A percentile compares a stretch with the other conserved stretches of the same genome.
Evolutionary conservation across 2,329 filamentous ascomycete genomes (phyloP).

Genomic region (Neonectria hederae): DNA sequence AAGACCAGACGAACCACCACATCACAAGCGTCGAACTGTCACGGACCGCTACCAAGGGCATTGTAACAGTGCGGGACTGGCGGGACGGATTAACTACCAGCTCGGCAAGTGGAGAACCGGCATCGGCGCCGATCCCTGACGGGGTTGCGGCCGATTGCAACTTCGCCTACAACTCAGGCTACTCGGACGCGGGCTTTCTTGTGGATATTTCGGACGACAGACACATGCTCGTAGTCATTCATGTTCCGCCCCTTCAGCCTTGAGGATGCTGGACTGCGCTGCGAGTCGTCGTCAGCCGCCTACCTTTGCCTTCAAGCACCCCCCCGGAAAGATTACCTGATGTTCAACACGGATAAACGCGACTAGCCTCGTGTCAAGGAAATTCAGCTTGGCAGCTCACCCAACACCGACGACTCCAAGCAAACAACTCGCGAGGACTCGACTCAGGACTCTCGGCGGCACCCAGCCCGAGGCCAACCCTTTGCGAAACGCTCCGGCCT

Average conservation of each 20-base stretch:
- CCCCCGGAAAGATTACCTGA: conserved; percentile 13
- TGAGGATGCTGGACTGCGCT: conserved; percentile 10
- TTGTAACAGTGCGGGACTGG: not conserved
- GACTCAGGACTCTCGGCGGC: conserved; percentile 14
- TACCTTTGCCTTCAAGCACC: not conserved
- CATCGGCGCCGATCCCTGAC: conserved; percentile 16
- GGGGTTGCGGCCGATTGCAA: conserved; percentile 1
- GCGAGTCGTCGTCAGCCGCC: conserved; percentile 1
- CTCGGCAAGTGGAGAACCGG: conserved; percentile 17
- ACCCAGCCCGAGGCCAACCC: conserved; percentile 18
- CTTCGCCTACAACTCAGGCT: conserved; percentile 3
- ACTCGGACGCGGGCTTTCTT: not conserved
- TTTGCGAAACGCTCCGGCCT: conserved; percentile 3
- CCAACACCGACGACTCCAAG: conserved; percentile 9
- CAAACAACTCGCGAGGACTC: conserved; percentile 11
- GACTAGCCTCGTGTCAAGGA: conserved; percentile 13
- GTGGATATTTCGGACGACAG: not conserved
- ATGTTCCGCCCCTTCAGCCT: not conserved
- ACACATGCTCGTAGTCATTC: not conserved
- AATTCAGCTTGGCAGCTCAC: conserved; percentile 10
- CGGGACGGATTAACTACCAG: conserved; percentile 14
- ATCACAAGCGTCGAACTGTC: not conserved
- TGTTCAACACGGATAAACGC: conserved; percentile 17
- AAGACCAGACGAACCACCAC: not conserved
- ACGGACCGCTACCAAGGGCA: not conserved